Evolutionary conservation across 2,329 filamentous ascomycete species (phyloP).

Genomic region (Cercospora nicotianae): DNA sequence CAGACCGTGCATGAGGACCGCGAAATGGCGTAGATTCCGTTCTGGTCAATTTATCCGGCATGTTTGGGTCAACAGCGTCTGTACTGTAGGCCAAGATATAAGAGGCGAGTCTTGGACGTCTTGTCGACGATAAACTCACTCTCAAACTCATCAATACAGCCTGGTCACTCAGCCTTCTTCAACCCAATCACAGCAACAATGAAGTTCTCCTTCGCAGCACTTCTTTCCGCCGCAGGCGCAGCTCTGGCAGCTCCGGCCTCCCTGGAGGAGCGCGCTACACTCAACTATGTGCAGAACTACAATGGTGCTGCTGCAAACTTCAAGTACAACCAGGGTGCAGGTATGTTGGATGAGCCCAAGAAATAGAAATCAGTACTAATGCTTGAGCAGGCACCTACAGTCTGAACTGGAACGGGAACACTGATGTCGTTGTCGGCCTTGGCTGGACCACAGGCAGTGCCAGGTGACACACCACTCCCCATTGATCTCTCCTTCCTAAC

Average conservation of each 20-base stretch:
- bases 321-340: slow-evolving; percentile 1
- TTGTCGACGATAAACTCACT: background rate
- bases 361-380: background rate
- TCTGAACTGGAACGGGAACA: slow-evolving; percentile 45
- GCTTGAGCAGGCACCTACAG: slow-evolving; percentile 47
- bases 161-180: background rate
- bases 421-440: slow-evolving; percentile 58
- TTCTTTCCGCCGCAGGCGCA: background rate
- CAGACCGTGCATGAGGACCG: background rate
- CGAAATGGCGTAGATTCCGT: background rate
- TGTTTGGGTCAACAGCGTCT: background rate
- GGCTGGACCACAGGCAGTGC: slow-evolving; percentile 49
- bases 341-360: background rate
- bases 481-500: no score
- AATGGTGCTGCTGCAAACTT: slow-evolving; percentile 4
- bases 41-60: background rate
- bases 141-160: background rate
- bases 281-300: slow-evolving; percentile 5
- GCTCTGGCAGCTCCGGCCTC: slow-evolving; percentile 4
- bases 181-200: background rate
- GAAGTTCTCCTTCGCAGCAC: background rate
- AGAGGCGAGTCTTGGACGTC: background rate
- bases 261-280: background rate
- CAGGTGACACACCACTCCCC: no score
- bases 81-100: background rate